These are phyloP conservation scores for Diversispora epigaea DNA, from an alignment of 192 early-diverging fungal genomes.

Conservation along the genomic window DNA sequence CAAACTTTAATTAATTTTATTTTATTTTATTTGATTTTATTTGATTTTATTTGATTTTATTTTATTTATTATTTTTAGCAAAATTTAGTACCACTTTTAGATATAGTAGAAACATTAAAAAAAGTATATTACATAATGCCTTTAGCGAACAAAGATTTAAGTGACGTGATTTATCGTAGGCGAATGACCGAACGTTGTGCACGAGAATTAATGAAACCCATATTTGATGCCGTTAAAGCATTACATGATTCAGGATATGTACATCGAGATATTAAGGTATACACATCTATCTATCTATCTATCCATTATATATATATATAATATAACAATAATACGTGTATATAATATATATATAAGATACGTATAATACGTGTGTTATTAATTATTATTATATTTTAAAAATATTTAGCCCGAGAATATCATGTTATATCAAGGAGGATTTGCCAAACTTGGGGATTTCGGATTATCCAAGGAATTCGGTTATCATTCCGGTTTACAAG, in stretches of 20 bases:
- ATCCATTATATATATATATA: too few species aligned
- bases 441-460: slow-evolving; percentile 26
- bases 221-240: slow-evolving; percentile 23
- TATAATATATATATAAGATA: too few species aligned
- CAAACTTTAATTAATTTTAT: too few species aligned
- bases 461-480: slow-evolving; percentile 23
- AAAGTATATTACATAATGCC: slow-evolving; percentile 31
- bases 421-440: slow-evolving; percentile 27
- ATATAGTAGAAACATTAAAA: slow-evolving; percentile 15
- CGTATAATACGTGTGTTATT: too few species aligned
- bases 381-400: not conserved
- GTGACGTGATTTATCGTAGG: slow-evolving; percentile 18
- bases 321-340: too few species aligned
- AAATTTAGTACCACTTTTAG: slow-evolving; percentile 19
- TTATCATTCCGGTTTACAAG: slow-evolving; percentile 29
- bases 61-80: not conserved
- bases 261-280: slow-evolving; percentile 24
- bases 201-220: slow-evolving; percentile 21
- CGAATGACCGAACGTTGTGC: slow-evolving; percentile 1
- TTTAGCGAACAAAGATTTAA: slow-evolving; percentile 23
- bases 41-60: not conserved
- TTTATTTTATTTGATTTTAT: too few species aligned
- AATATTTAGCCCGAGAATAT: slow-evolving; percentile 27
- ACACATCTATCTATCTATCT: too few species aligned
- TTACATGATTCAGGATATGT: slow-evolving; percentile 24